These are phyloP conservation scores for Tolypocladium tropicale DNA, from an alignment of 2,329 filamentous ascomycete genomes.

Conservation along the genomic window DNA sequence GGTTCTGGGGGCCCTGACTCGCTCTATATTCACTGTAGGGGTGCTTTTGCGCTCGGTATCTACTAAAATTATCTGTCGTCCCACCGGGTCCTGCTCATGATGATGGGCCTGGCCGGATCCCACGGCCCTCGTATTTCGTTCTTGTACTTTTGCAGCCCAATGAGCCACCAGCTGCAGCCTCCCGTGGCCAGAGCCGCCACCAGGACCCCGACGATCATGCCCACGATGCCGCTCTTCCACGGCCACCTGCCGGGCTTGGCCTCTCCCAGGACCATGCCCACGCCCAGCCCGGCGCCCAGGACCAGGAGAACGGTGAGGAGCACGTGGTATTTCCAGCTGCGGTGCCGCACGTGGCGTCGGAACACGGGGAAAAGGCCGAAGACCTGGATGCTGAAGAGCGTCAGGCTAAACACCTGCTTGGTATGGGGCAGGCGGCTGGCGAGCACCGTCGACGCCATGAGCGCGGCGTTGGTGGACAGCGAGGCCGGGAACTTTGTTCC, in stretches of 20 bases:
- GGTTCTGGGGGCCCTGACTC: not conserved
- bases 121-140: constrained; percentile 97
- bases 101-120: constrained; percentile 88
- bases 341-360: constrained; percentile 72
- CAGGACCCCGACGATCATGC: constrained; percentile 66
- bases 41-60: not conserved
- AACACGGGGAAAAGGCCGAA: constrained; percentile 98
- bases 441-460: constrained; percentile 93
- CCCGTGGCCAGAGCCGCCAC: constrained; percentile 74
- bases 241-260: constrained; percentile 29
- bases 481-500: constrained; percentile 57
- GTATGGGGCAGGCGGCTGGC: constrained; percentile 83
- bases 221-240: constrained; percentile 52
- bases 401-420: constrained; percentile 88
- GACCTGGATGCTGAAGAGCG: constrained; percentile 92
- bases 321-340: constrained; percentile 74
- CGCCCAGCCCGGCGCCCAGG: constrained; percentile 66
- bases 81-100: constrained; percentile 56
- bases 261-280: constrained; percentile 52
- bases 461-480: constrained; percentile 85
- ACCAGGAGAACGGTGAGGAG: constrained; percentile 67
- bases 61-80: constrained; percentile 18
- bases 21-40: not conserved
- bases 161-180: constrained; percentile 95
- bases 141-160: constrained; percentile 95